Base-by-base conservation (phyloP, 192 early-diverging fungal species). In the Coemansia sp. region DNA sequence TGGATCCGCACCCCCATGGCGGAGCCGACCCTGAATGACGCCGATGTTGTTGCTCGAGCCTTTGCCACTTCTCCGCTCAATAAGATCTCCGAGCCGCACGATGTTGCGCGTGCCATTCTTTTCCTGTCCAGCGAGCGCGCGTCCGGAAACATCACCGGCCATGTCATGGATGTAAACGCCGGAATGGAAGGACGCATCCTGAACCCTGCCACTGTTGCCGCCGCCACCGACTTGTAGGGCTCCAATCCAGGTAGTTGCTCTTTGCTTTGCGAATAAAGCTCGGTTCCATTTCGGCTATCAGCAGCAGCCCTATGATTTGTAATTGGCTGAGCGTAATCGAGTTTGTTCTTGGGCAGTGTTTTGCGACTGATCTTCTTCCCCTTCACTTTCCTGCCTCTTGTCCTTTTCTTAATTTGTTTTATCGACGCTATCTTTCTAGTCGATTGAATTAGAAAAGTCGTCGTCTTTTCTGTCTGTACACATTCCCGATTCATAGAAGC, bases 1-100 rank as follows among this genome's bases (percentile, higher is more conserved):
- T 87, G 83, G 85, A 85, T 85, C 54, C 75, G 83, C 40, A 87
- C 85, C 28, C 83, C 83, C 9, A 87, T 87, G 86, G 81, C 84
- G 10, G 83, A 71, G 52, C 33, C 72, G 4, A 75, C 83, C 0
- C 74, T 87, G 75, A 25, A 70, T 19, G 63, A 80, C 41, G 65
- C 61, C n/a, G 42, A 53, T 1, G 65, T 85, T 54, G 64, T 85
- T 11, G 71, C 75, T 44, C 79, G 83, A 40, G 83, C 84, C 33
- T 65, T 87, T 25, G 86, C 86, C 31, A 82, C 71, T 29, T 66
- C 77, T 15, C 84, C 86, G 34, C 60, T 87, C 27, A 82, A 80
- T 50, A 85, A 85, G 65, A 79, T 85, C 4, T 82, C 79, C 10
- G 83, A 85, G 70, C 75, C 86, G 2, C 52, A 67, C 17, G 86